Base-by-base conservation (phyloP, 2,329 filamentous ascomycete species). In the Diplodia mutila region DNA sequence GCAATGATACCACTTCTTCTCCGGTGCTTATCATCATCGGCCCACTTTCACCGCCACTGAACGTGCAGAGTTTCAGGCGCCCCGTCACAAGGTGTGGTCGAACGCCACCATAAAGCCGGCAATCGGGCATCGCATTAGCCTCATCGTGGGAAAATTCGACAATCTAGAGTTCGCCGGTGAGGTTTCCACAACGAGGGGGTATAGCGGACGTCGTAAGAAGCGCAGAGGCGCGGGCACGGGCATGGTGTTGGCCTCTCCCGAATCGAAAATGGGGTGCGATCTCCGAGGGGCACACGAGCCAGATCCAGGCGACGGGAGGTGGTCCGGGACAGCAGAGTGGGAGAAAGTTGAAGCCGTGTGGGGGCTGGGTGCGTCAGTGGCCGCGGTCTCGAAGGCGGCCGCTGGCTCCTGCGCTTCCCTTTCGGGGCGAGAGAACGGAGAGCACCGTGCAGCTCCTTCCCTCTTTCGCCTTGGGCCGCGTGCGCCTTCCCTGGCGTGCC, bases 1-100 rank as follows among this genome's bases (percentile, higher is more conserved):
- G 23, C 25, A 51, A 63, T 63, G 59, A 63, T 25, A 51, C 27
- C 59, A 52, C 27, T 52, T 32, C 8, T 37, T 52, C 34, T 51
- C 16, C 18, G 34, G 18, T 18, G n/a, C 11, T 11, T 25, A 32
- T 61, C 39, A 39, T n/a, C 29, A 5, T 53, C 14, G 27, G 25
- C 39, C 6, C 11, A 16, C 8, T 8, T 46, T 32, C 7, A 34
- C 21, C 4, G 39, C 27, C 27, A n/a, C 27, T n/a, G 16, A 16
- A 6, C 11, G 4, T 46, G 34, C 21, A 59, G 34, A 18, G 39
- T 48, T 21, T 49, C 57, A 61, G 27, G 57, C 42, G 39, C 8
- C 42, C 57, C 21, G 18, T 21, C 9, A 21, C 8, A 7, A 21
- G 6, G 34, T 9, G 25, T 34, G 23, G 1, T 16, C 9, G 29